phyloP scores from a whole-genome alignment of 305 asterid genomes.

The Solanum hybrid region DNA sequence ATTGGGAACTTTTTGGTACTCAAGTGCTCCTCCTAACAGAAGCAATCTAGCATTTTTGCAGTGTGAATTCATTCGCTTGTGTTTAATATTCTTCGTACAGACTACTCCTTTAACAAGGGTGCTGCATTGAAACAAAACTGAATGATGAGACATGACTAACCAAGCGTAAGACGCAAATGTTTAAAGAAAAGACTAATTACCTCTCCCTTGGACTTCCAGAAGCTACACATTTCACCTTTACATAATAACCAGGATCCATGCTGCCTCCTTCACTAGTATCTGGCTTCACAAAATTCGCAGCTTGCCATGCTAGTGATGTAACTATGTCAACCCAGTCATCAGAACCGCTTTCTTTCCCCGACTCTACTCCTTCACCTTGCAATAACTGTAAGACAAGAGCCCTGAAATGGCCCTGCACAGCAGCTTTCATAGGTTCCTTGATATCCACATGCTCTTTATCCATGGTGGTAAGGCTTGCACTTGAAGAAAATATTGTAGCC shows the following conservation, averaged over 20 bases:
- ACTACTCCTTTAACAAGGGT: conserved; percentile 79
- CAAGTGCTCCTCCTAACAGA: conserved; percentile 88
- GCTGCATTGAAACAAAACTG: conserved; percentile 39
- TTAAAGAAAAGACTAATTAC: conserved; percentile 24
- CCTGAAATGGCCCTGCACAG: conserved; percentile 73
- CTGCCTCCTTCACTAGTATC: conserved; percentile 93
- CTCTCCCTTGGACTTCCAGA: conserved; percentile 77
- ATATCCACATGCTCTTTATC: conserved; percentile 34
- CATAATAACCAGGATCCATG: conserved; percentile 93
- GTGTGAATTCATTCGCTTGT: conserved; percentile 90
- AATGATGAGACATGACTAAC: neutral
- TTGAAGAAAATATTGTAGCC: conserved; percentile 27
- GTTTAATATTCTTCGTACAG: conserved; percentile 91
- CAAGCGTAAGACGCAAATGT: neutral
- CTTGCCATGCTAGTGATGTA: conserved; percentile 70
- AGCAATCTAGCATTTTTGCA: conserved; percentile 81
- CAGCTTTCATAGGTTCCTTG: conserved; percentile 47
- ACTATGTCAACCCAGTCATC: conserved; percentile 74
- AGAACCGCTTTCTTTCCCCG: conserved; percentile 25
- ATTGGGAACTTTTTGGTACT: conserved; percentile 75
- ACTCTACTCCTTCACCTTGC: conserved; percentile 50
- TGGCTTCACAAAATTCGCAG: conserved; percentile 82
- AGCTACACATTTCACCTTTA: conserved; percentile 89
- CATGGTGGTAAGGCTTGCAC: conserved; percentile 25
- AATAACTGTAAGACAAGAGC: conserved; percentile 90